These are phyloP conservation scores for Fusarium veterinarium DNA, from an alignment of 2,329 filamentous ascomycete species.

Conservation along the genomic window DNA sequence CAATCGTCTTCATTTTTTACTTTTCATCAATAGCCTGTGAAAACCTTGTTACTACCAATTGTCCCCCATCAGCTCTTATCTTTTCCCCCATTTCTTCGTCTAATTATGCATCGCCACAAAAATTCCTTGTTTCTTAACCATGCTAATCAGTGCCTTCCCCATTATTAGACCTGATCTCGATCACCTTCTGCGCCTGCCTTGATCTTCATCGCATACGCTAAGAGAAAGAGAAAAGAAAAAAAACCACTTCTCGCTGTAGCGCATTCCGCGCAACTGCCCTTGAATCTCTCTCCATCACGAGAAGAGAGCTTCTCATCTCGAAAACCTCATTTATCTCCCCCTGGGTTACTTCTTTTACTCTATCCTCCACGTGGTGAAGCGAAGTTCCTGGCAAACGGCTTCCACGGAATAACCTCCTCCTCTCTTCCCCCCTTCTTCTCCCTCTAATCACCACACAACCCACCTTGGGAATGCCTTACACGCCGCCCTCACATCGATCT, in stretches of 20 bases:
- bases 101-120: conserved; percentile 23
- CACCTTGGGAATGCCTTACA: conserved; percentile 82
- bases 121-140: conserved; percentile 25
- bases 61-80: neutral
- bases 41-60: neutral
- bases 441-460: conserved; percentile 28
- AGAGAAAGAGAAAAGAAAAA: conserved; percentile 12
- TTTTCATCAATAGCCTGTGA: neutral
- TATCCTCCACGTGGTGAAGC: conserved; percentile 37
- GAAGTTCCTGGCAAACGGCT: conserved; percentile 34
- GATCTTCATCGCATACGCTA: conserved; percentile 39
- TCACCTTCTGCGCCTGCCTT: conserved; percentile 21
- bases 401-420: conserved; percentile 38
- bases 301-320: conserved; percentile 11
- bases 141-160: conserved; percentile 44
- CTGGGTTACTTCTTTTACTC: conserved; percentile 5
- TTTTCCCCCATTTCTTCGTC: neutral
- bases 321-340: conserved; percentile 17
- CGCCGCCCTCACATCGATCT: conserved; percentile 77
- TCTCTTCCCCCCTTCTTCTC: conserved; percentile 12
- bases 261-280: conserved; percentile 1
- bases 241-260: conserved; percentile 3
- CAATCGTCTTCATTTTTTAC: neutral
- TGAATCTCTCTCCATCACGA: conserved; percentile 20
- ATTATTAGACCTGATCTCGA: conserved; percentile 33